Base-by-base conservation (phyloP, 495 filamentous ascomycete genomes). In the Tuber umbilicatum region DNA sequence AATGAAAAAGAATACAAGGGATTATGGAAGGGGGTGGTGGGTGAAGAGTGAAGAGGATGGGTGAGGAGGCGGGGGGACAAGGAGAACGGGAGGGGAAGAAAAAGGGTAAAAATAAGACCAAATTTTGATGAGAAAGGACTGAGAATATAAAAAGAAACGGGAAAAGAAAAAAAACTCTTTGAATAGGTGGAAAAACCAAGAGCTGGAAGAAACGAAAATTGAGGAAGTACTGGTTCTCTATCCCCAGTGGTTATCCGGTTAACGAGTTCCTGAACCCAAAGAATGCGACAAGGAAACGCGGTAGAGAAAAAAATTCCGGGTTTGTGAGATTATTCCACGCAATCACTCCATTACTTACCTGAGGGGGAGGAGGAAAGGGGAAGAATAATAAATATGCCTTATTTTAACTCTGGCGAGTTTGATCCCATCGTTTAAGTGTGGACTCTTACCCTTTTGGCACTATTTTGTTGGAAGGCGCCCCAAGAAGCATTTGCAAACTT, bases 391-490 rank as follows among this genome's bases (percentile, higher is more conserved):
- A 14, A 60, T 27, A 27, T 31, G 50, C n/a, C n/a, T 9, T 60
- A 27, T 60, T 60, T 60, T 60, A 60, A 14, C 31, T 27, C n/a
- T 10, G 31, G 68, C 38, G 39, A 42, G n/a, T 68, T 72, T 27
- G 42, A 41, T 78, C 75, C 27, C 17, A 64, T 64, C 16, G 2
- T 64, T 64, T 64, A 79, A 50, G 72, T 73, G 14, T 70, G 75
- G 40, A 79, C 76, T 64, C 77, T 72, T 68, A 79, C 77, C 47
- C 77, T 74, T 50, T 79, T 79, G 50, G 71, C 76, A 43, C 38
- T 69, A 19, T 64, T 74, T 31, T 78, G 76, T 55, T 75, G 75
- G n/a, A 79, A 79, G 21, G 71, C 72, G 45, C 76, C 60, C 77
- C 77, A 79, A 31, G 60, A 64, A 77, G 74, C 27, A 50, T 70